These are phyloP conservation scores for Globisporangium megalacanthum DNA, from an alignment of 352 stramenopile species.

Conservation along the genomic window DNA sequence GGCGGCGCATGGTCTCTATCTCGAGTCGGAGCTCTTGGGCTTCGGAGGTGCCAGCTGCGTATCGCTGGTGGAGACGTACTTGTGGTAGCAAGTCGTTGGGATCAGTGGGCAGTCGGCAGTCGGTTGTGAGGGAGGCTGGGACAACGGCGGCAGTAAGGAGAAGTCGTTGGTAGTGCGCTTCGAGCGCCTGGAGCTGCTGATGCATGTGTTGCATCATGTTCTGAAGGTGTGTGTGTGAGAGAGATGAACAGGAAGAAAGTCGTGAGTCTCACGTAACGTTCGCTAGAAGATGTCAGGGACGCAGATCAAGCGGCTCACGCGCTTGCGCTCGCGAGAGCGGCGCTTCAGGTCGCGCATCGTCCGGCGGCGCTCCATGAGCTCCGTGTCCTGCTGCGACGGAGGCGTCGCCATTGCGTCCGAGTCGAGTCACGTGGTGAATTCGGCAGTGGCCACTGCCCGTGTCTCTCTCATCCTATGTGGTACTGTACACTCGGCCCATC, in stretches of 20 bases:
- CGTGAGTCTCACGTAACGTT: not conserved
- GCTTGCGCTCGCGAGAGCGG: conserved; percentile 11
- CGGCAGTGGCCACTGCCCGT: no score
- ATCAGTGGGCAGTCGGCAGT: not conserved
- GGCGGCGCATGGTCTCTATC: conserved; percentile 4
- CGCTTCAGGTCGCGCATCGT: conserved; percentile 16
- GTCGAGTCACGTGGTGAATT: no score
- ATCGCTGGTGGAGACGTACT: conserved; percentile 1
- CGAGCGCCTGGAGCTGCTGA: conserved; percentile 1
- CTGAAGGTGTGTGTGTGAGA: not conserved
- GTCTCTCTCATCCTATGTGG: no score
- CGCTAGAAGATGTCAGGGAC: not conserved
- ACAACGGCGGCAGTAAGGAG: not conserved
- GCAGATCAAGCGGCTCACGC: not conserved
- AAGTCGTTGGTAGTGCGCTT: conserved; percentile 7
- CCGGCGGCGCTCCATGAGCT: conserved; percentile 6
- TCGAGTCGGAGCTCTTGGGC: conserved; percentile 2
- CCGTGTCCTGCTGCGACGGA: not conserved
- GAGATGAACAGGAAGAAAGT: not conserved
- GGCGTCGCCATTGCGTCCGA: no score
- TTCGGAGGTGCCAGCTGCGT: conserved; percentile 3
- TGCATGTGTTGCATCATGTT: conserved; percentile 4
- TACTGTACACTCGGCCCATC: no score
- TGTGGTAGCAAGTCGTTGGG: not conserved
- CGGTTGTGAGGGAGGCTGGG: no score